Percentiles rank a stretch among this genome's conserved stretches.
phyloP scores from a whole-genome alignment of 768 basidiomycete species.

The Calocera viscosa region DNA sequence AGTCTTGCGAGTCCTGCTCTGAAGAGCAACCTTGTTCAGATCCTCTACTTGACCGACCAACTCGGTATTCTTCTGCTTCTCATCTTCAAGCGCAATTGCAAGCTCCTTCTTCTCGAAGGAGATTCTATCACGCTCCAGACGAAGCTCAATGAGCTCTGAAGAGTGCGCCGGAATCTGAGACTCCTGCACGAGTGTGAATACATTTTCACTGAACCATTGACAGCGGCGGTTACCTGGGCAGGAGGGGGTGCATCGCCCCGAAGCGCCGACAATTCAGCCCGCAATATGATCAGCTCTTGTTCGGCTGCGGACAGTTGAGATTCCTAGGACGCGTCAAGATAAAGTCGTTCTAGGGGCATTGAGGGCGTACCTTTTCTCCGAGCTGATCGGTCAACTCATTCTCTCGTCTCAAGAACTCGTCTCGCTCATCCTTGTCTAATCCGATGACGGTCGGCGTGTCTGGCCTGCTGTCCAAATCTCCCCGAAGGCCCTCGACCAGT shows the following conservation, averaged over 20 bases:
- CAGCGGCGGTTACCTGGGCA: slow-evolving; percentile 55
- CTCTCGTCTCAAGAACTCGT: slow-evolving; percentile 91
- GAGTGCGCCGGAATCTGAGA: slow-evolving; percentile 23
- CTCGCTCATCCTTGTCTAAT: slow-evolving; percentile 90
- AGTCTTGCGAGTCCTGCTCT: slow-evolving; percentile 77
- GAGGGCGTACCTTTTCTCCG: slow-evolving; percentile 51
- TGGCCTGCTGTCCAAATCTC: slow-evolving; percentile 69
- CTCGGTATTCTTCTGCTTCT: slow-evolving; percentile 88
- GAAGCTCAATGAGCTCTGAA: slow-evolving; percentile 81
- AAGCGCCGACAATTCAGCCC: slow-evolving; percentile 77
- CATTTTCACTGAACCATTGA: background rate
- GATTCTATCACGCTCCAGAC: slow-evolving; percentile 78
- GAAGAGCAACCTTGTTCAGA: slow-evolving; percentile 57
- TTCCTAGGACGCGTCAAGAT: too few relatives aligned
- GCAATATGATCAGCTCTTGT: slow-evolving; percentile 76
- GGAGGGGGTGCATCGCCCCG: slow-evolving; percentile 78
- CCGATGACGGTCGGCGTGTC: slow-evolving; percentile 83
- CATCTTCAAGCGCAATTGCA: slow-evolving; percentile 80
- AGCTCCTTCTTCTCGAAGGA: slow-evolving; percentile 96
- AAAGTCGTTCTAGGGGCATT: too few relatives aligned
- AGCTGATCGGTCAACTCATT: slow-evolving; percentile 91
- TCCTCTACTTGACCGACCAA: slow-evolving; percentile 81
- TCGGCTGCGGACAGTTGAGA: slow-evolving; percentile 63
- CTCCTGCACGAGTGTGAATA: background rate
- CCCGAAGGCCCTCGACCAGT: slow-evolving; percentile 53